Percentiles rank a stretch among this genome's conserved stretches.
Conservation (phyloP, 345 rosid genomes). For the Geranium brycei region DNA sequence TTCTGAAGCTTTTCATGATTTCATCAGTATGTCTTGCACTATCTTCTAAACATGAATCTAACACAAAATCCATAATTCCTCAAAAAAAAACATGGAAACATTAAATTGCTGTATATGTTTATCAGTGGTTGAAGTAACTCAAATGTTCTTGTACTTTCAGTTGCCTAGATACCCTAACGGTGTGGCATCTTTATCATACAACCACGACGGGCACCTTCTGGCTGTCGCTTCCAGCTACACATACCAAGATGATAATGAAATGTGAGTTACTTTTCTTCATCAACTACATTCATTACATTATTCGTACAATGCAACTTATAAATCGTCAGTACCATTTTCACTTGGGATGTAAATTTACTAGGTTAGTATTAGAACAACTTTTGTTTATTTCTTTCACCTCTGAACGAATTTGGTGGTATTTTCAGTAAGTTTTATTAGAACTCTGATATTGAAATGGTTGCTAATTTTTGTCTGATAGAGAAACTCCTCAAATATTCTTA, state of each 20-base stretch:
- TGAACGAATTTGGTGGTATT: too few species aligned
- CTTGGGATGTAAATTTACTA: not conserved
- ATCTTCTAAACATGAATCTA: not conserved
- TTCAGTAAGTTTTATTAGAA: too few species aligned
- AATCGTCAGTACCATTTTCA: not conserved
- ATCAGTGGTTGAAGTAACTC: not conserved
- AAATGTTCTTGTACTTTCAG: constrained; percentile 29
- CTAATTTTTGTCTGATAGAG: constrained; percentile 29
- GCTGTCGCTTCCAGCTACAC: constrained; percentile 69
- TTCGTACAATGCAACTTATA: too few species aligned
- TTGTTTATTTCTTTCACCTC: too few species aligned
- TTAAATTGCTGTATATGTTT: not conserved
- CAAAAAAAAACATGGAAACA: not conserved
- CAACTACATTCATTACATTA: too few species aligned
- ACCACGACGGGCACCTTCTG: constrained; percentile 43
- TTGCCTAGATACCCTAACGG: constrained; percentile 59
- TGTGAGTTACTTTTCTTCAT: constrained; percentile 25
- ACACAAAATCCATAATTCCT: not conserved
- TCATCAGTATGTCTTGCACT: not conserved
- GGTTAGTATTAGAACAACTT: too few species aligned
- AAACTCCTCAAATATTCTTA: constrained; percentile 42
- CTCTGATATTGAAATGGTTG: not conserved
- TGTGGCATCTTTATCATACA: constrained; percentile 53
- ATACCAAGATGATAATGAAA: constrained; percentile 56
- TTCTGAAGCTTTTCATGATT: not conserved